These are phyloP conservation scores for Casaregolazyma lundiana DNA, from an alignment of 1,139 yeast species.

Conservation along the genomic window DNA sequence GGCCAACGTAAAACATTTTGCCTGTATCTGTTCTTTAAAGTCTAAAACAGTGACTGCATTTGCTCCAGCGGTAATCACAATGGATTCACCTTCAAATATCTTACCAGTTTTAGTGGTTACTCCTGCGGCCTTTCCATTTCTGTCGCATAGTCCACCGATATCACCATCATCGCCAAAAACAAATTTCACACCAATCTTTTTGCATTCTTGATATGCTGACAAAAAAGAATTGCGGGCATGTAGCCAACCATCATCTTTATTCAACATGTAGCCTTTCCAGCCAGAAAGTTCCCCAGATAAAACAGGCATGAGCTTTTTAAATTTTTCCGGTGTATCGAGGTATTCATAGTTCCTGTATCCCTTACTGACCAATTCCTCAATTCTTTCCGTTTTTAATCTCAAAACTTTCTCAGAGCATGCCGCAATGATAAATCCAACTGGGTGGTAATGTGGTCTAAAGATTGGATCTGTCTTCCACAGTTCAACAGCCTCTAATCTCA, in stretches of 20 bases:
- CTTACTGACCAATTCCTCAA: slow-evolving; percentile 11
- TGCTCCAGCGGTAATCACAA: slow-evolving; percentile 7
- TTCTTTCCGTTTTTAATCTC: slow-evolving; percentile 15
- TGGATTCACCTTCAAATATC: background rate
- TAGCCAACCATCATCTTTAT: slow-evolving; percentile 37
- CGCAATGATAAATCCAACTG: slow-evolving; percentile 29
- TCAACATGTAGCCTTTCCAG: slow-evolving; percentile 27
- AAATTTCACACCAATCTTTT: slow-evolving; percentile 34
- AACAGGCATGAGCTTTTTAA: slow-evolving; percentile 30
- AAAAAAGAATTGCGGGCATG: slow-evolving; percentile 33
- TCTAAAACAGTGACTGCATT: slow-evolving; percentile 20
- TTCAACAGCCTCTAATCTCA: slow-evolving; percentile 25
- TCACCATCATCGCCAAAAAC: slow-evolving; percentile 33
- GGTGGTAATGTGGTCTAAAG: slow-evolving; percentile 19
- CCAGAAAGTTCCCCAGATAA: slow-evolving; percentile 30
- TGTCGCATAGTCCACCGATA: slow-evolving; percentile 13
- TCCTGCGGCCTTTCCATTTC: slow-evolving; percentile 2
- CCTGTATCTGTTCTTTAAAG: slow-evolving; percentile 34
- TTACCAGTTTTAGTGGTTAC: background rate
- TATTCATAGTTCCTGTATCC: slow-evolving; percentile 6
- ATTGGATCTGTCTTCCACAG: slow-evolving; percentile 29
- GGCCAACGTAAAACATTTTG: slow-evolving; percentile 41
- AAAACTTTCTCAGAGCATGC: slow-evolving; percentile 25
- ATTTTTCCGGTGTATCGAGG: slow-evolving; percentile 26
- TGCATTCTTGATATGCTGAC: slow-evolving; percentile 31